Percentiles rank a stretch among this genome's conserved stretches.
Conservation (phyloP, 768 basidiomycete genomes). For the Mycena filopes region DNA sequence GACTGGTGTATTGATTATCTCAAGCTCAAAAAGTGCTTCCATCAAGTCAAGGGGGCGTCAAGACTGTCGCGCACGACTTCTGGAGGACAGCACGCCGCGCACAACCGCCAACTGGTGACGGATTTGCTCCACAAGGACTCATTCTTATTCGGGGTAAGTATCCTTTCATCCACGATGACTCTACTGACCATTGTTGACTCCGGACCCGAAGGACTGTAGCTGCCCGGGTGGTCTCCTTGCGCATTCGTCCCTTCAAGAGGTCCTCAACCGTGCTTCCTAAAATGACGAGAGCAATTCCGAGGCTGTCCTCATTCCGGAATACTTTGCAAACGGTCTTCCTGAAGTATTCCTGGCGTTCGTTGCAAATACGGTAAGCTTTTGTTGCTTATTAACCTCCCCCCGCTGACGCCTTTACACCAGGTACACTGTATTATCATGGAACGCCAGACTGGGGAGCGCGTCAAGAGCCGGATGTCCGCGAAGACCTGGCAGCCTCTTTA, state of each 20-base stretch:
- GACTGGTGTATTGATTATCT: too few relatives aligned
- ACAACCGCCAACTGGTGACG: neutral
- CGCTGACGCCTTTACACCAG: neutral
- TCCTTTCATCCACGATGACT: neutral
- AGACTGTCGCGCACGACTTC: neutral
- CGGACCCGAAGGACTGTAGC: neutral
- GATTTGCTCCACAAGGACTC: neutral
- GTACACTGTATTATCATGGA: neutral
- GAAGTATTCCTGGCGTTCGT: neutral
- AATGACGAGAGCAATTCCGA: conserved; percentile 3
- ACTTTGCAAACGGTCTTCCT: neutral
- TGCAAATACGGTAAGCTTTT: neutral
- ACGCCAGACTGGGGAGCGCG: neutral
- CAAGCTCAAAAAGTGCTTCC: neutral
- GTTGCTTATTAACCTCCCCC: too few relatives aligned
- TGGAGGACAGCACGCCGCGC: neutral
- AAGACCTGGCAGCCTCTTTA: neutral
- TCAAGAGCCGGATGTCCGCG: neutral
- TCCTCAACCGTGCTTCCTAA: conserved; percentile 9
- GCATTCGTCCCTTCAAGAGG: neutral
- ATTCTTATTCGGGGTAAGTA: neutral
- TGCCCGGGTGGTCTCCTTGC: neutral
- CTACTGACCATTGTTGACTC: neutral
- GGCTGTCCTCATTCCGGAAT: neutral
- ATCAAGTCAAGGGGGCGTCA: conserved; percentile 7